Conservation (phyloP, 345 rosid genomes). For the Eucalyptus shirleyi region DNA sequence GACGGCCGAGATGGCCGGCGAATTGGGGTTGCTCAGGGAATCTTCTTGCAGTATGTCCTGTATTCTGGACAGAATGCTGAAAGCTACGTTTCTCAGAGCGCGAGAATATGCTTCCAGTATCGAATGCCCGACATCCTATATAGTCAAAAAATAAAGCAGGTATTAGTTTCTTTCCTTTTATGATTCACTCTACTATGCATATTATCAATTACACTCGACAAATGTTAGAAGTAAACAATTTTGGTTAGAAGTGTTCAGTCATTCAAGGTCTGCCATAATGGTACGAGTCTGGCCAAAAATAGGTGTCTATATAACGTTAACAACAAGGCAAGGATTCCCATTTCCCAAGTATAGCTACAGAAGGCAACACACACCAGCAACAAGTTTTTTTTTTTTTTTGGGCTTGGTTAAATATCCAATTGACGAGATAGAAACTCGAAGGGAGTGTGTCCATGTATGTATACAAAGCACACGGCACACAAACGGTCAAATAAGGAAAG, state of each 20-base stretch:
- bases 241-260: not conserved
- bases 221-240: not conserved
- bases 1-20: slow-evolving; percentile 28
- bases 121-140: slow-evolving; percentile 77
- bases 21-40: slow-evolving; percentile 45
- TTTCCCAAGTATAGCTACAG: not conserved
- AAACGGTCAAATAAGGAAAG: not conserved
- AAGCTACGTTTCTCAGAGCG: slow-evolving; percentile 65
- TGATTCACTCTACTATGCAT: not conserved
- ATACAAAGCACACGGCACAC: not conserved
- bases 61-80: slow-evolving; percentile 58
- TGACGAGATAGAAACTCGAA: not conserved
- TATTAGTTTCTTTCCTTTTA: not conserved
- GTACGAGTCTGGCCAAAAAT: not conserved
- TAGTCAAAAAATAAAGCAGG: not conserved
- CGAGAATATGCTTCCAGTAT: slow-evolving; percentile 84
- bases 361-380: not conserved
- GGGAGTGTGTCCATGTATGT: not conserved
- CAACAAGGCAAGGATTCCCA: not conserved
- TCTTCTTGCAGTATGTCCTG: slow-evolving; percentile 82
- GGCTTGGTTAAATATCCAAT: not conserved
- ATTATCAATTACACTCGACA: not conserved
- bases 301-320: not conserved
- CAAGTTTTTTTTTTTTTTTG: not conserved
- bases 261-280: not conserved